These are phyloP conservation scores for Pythium utonaiense DNA, from an alignment of 352 stramenopile species.

Conservation along the genomic window DNA sequence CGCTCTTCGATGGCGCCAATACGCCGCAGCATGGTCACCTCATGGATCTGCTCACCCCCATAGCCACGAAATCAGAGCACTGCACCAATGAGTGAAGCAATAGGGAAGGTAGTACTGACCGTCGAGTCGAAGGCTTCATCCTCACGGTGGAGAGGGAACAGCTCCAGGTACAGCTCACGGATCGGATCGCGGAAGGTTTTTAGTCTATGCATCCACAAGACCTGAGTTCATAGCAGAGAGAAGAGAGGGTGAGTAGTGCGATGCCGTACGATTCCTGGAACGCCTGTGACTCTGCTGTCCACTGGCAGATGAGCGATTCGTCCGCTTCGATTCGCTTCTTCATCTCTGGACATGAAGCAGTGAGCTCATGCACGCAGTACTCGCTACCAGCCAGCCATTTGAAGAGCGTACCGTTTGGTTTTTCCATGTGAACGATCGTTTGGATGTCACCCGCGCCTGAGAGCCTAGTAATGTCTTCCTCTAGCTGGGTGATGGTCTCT, in stretches of 20 bases:
- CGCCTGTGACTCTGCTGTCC: conserved; percentile 39
- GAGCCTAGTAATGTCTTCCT: conserved; percentile 50
- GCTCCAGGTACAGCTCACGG: conserved; percentile 44
- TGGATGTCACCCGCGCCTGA: conserved; percentile 44
- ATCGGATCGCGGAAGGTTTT: conserved; percentile 52
- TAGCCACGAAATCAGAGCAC: too few species aligned
- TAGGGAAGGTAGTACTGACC: conserved; percentile 13
- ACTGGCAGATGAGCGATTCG: conserved; percentile 44
- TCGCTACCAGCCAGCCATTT: not conserved
- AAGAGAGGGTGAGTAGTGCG: not conserved
- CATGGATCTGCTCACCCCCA: conserved; percentile 21
- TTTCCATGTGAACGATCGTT: conserved; percentile 32
- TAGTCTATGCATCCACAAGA: conserved; percentile 25
- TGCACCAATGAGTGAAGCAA: too few species aligned
- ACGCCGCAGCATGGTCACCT: conserved; percentile 39
- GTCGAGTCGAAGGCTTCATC: conserved; percentile 41
- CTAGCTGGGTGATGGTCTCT: conserved; percentile 43
- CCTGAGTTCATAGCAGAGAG: not conserved
- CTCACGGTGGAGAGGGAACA: conserved; percentile 38
- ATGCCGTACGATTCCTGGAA: conserved; percentile 42
- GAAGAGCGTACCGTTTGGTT: conserved; percentile 33
- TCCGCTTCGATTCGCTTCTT: conserved; percentile 47
- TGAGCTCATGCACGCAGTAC: not conserved
- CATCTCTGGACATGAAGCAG: conserved; percentile 32
- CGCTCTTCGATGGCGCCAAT: conserved; percentile 63